Evolutionary conservation across 805 yeast genomes (phyloP).

Genomic region (Kluyveromyces dobzhanskii): DNA sequence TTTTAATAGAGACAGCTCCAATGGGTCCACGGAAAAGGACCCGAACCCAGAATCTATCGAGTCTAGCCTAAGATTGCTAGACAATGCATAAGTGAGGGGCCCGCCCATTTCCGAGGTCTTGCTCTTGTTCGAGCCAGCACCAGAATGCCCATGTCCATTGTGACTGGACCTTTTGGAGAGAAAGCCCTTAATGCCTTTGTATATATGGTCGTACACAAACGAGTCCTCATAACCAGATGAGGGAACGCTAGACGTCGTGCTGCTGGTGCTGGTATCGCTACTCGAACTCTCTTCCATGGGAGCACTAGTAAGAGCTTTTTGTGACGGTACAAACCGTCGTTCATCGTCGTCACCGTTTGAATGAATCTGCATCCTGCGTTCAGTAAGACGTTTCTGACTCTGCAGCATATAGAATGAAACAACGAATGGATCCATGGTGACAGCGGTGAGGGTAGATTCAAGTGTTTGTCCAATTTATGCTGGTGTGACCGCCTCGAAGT

Average conservation of each 20-base stretch:
- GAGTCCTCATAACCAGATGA: not conserved
- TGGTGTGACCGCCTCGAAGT: too few relatives aligned
- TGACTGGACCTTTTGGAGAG: not conserved
- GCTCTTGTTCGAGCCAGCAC: not conserved
- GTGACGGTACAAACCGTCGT: too few relatives aligned
- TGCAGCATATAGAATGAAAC: too few relatives aligned
- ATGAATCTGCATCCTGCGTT: too few relatives aligned
- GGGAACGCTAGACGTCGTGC: not conserved
- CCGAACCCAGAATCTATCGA: not conserved
- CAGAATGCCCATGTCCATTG: not conserved
- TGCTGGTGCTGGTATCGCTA: too few relatives aligned
- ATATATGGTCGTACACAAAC: constrained; percentile 1
- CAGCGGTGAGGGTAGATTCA: too few relatives aligned
- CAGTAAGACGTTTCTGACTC: too few relatives aligned
- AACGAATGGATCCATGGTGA: too few relatives aligned
- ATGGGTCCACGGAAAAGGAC: not conserved
- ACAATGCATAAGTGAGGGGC: constrained; percentile 1
- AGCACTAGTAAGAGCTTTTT: too few relatives aligned
- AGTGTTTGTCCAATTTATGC: too few relatives aligned
- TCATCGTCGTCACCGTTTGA: too few relatives aligned
- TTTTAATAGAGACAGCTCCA: constrained; percentile 12
- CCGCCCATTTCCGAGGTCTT: constrained; percentile 2
- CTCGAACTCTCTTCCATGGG: too few relatives aligned
- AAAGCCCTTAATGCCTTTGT: constrained; percentile 3
- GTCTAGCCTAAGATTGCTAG: not conserved